Percentiles rank a stretch among this genome's conserved stretches.
Evolutionary conservation across 1,284 basidiomycete species (phyloP).

Genomic region (Albatrellus sp.): DNA sequence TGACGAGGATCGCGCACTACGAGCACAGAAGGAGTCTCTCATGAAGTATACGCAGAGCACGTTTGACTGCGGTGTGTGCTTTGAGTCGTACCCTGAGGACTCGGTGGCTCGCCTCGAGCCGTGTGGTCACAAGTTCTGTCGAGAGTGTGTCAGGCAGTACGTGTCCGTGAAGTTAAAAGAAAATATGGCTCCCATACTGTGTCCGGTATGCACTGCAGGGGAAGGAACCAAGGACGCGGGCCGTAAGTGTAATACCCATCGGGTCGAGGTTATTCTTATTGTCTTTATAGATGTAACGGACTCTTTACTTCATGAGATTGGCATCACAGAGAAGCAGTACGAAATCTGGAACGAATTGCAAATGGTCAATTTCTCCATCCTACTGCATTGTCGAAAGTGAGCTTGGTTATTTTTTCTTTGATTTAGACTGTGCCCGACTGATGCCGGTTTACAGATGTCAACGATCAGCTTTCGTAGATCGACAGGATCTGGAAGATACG

Average conservation of each 20-base stretch:
- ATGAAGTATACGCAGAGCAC: slow-evolving; percentile 17
- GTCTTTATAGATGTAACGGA: slow-evolving; percentile 27
- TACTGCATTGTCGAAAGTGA: slow-evolving; percentile 42
- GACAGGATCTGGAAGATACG: slow-evolving; percentile 28
- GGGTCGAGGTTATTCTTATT: background rate
- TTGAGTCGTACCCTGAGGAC: slow-evolving; percentile 36
- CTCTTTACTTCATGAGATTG: slow-evolving; percentile 30
- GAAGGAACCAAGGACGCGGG: slow-evolving; percentile 19
- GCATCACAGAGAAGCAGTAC: slow-evolving; percentile 34
- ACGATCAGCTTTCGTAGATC: slow-evolving; percentile 34
- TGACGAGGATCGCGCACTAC: slow-evolving; percentile 29
- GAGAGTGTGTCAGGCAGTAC: slow-evolving; percentile 35
- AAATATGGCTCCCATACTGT: slow-evolving; percentile 46
- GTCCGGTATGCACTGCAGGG: slow-evolving; percentile 37
- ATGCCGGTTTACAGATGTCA: slow-evolving; percentile 25
- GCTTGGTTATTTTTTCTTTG: slow-evolving; percentile 10
- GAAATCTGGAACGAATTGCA: slow-evolving; percentile 41
- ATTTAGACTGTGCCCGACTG: no score
- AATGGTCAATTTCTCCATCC: slow-evolving; percentile 35
- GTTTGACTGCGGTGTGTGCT: slow-evolving; percentile 47
- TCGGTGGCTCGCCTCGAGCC: slow-evolving; percentile 28
- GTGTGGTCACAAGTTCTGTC: slow-evolving; percentile 46
- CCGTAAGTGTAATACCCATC: background rate
- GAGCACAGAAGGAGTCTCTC: slow-evolving; percentile 23
- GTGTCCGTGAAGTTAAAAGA: slow-evolving; percentile 35